Percentiles rank a stretch among this genome's conserved stretches.
Evolutionary conservation across 2,329 filamentous ascomycete species (phyloP).

Genomic region (Sarocladium strictum): DNA sequence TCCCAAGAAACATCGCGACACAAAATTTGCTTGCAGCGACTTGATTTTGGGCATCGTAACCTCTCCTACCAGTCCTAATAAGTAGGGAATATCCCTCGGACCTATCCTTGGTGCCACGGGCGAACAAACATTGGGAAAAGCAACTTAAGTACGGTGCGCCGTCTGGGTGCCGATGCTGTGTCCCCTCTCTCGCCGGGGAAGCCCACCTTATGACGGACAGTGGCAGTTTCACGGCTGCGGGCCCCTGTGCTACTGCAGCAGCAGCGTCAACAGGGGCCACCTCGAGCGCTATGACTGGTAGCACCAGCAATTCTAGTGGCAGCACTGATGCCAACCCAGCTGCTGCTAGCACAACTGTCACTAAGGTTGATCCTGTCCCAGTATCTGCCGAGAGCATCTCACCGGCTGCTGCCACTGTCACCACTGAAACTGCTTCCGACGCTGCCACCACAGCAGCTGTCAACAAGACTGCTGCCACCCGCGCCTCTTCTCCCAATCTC

Average conservation of each 20-base stretch:
- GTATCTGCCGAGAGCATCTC: neutral
- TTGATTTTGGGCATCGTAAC: too few relatives aligned
- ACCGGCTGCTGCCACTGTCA: neutral
- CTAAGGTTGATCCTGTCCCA: neutral
- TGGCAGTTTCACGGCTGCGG: constrained; percentile 10
- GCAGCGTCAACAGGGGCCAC: neutral
- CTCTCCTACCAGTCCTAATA: too few relatives aligned
- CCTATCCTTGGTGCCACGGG: neutral
- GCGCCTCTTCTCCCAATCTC: constrained; percentile 10
- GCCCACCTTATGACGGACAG: constrained; percentile 4
- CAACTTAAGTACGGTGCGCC: neutral
- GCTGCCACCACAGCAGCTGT: neutral
- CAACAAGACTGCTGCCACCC: constrained; percentile 9
- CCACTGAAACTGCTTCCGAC: neutral
- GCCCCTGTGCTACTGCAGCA: neutral
- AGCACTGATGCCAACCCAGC: neutral
- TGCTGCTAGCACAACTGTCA: neutral
- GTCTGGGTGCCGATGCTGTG: neutral
- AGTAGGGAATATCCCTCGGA: neutral
- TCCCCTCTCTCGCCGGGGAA: constrained; percentile 1
- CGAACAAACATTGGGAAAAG: neutral
- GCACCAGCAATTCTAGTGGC: neutral
- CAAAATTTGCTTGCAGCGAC: too few relatives aligned
- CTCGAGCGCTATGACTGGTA: neutral
- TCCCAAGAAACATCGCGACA: too few relatives aligned